Percentiles rank a stretch among this genome's conserved stretches.
Conservation (phyloP, 179 eudicot genomes). For the Gypsophila paniculata region DNA sequence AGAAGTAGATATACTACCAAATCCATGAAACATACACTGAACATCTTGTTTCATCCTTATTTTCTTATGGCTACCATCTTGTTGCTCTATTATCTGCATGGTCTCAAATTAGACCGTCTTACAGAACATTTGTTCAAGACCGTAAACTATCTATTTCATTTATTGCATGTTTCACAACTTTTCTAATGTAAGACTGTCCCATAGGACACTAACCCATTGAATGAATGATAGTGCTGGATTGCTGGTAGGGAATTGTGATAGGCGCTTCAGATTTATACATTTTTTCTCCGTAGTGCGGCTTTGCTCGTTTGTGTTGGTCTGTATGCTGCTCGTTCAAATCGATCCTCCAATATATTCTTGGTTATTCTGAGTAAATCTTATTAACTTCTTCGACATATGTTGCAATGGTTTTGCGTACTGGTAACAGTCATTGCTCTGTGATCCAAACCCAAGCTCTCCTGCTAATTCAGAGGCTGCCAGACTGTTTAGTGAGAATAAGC, state of each 20-base stretch:
- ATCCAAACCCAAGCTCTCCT: constrained; percentile 68
- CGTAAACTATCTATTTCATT: neutral
- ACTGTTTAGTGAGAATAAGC: constrained; percentile 56
- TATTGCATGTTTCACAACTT: neutral
- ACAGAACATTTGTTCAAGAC: no score
- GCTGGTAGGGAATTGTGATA: no score
- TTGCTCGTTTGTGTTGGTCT: neutral
- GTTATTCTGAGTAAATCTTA: neutral
- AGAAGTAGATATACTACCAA: neutral
- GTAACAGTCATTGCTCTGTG: constrained; percentile 60
- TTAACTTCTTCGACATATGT: neutral
- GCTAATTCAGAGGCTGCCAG: constrained; percentile 73
- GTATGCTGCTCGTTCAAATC: no score
- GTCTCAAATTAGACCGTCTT: no score
- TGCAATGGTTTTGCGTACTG: neutral
- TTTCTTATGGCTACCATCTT: no score
- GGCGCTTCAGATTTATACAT: no score
- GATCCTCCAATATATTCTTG: neutral
- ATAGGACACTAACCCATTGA: no score
- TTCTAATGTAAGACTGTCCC: neutral
- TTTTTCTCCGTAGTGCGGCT: neutral
- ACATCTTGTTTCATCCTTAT: no score
- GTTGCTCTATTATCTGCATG: no score
- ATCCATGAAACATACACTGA: neutral
- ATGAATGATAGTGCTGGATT: no score